Evolutionary conservation across 768 basidiomycete species (phyloP), one percentile per base, ranked within the genome.

Genomic region (Rhodosporidiobolus sp.): DNA sequence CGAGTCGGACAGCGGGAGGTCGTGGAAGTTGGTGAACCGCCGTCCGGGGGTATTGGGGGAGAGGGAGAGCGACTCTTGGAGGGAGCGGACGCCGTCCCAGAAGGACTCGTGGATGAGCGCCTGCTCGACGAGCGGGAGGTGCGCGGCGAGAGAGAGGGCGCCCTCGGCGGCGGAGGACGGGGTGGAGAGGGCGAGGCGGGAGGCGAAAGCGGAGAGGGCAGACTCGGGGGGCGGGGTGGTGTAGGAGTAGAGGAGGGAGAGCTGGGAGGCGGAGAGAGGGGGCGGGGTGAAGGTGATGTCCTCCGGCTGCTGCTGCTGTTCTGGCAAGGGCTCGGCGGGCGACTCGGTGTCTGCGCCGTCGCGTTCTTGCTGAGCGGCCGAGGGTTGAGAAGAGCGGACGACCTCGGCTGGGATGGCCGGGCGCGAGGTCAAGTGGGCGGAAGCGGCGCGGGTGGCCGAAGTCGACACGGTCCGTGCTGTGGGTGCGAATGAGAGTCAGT

Each of bases 31-130:
- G 88, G 77, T 86, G 83, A 75, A 88, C 85, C 73, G 85, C 84
- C 66, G 84, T 81, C 78, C 86, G 85, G 63, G 88, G 82, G 54
- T 82, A 77, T 62, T 87, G 77, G 76, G 89, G 87, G 9, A 90
- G 91, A 28, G 87, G 84, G 80, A 92, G 35, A 59, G 71, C 16
- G 24, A 28, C 55, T 59, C 59, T n/a, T 66, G 60, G 7, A 69
- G 57, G 28, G 20, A 17, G 53, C 63, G 53, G 56, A 62, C 53
- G 49, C 54, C 64, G 55, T 49, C 48, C 67, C 56, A 73, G 72
- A 70, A 70, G 54, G 65, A 65, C 53, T 57, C 56, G 75, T 69
- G 68, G 49, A 76, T 70, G 49, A 73, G 50, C 20, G 65, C 63
- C 53, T 73, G 71, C 53, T 76, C 75, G 59, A 76, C 58, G 32